A percentile compares a stretch with the other conserved stretches of the same genome.
Evolutionary conservation across 495 filamentous ascomycete genomes (phyloP).

Genomic region (Aspergillus nanangensis): DNA sequence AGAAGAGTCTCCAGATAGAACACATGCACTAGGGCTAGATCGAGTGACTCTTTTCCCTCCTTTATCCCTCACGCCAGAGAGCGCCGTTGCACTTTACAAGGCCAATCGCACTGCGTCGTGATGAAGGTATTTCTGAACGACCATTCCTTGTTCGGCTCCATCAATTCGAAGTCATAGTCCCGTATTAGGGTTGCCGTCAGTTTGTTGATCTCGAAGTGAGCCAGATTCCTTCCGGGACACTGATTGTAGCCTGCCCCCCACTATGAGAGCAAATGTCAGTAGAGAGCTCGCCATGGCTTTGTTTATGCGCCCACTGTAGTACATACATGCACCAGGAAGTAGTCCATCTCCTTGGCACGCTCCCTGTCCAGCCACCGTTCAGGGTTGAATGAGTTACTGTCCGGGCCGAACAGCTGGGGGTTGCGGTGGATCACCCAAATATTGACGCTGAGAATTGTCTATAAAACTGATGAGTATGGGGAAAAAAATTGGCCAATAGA

Average conservation of each 20-base stretch:
- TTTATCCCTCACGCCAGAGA: too few species aligned
- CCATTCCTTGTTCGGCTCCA: conserved; percentile 36
- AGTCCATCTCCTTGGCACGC: conserved; percentile 22
- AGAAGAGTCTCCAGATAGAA: too few species aligned
- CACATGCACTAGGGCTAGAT: too few species aligned
- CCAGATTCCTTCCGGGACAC: conserved; percentile 42
- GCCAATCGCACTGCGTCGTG: conserved; percentile 36
- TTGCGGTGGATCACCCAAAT: conserved; percentile 41
- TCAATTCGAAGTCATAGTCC: conserved; percentile 38
- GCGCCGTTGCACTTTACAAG: too few species aligned
- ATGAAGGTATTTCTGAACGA: conserved; percentile 32
- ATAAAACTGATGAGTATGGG: not conserved
- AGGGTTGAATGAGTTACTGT: conserved; percentile 30
- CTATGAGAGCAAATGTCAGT: too few species aligned
- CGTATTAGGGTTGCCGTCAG: conserved; percentile 31
- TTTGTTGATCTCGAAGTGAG: conserved; percentile 43
- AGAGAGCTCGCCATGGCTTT: too few species aligned
- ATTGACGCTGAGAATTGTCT: conserved; percentile 40
- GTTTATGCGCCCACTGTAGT: too few species aligned
- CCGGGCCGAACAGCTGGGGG: conserved; percentile 37
- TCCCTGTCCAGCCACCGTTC: conserved; percentile 34
- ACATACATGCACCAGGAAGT: too few species aligned
- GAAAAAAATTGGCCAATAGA: not conserved
- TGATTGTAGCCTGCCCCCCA: conserved; percentile 35
- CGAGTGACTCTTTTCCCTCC: too few species aligned